A percentile compares a stretch with the other conserved stretches of the same genome.
Evolutionary conservation across 371 early-diverging fungal genomes (phyloP).

Genomic region (Rhizopus microsporus): DNA sequence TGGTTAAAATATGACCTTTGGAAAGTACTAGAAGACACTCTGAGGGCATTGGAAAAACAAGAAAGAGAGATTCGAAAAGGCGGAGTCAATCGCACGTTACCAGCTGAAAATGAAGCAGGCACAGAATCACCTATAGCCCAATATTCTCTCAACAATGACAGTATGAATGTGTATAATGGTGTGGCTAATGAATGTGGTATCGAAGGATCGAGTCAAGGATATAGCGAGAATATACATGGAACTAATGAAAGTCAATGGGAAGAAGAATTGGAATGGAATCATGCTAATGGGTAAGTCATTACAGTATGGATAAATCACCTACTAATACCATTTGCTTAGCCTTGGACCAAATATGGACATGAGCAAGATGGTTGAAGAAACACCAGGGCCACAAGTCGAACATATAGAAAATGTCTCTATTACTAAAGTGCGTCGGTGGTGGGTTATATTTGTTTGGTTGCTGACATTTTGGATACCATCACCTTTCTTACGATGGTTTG

Average conservation of each 20-base stretch:
- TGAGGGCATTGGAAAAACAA: slow-evolving; percentile 67
- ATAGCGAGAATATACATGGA: slow-evolving; percentile 35
- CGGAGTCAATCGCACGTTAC: slow-evolving; percentile 6
- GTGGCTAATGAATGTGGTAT: neutral
- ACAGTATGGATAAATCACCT: neutral
- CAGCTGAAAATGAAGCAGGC: neutral
- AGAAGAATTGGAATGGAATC: slow-evolving; percentile 41
- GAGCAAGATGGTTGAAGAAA: slow-evolving; percentile 42
- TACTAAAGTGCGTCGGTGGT: slow-evolving; percentile 60
- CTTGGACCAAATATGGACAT: slow-evolving; percentile 46
- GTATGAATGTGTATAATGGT: slow-evolving; percentile 15
- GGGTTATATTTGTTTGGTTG: slow-evolving; percentile 82
- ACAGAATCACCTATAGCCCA: neutral
- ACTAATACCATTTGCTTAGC: slow-evolving; percentile 11
- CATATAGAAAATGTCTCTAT: slow-evolving; percentile 51
- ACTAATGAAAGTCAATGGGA: slow-evolving; percentile 39
- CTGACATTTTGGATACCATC: slow-evolving; percentile 87
- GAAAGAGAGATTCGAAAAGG: slow-evolving; percentile 31
- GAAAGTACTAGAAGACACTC: slow-evolving; percentile 74
- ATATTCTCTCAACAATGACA: neutral
- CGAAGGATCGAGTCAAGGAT: slow-evolving; percentile 25
- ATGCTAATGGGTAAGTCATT: slow-evolving; percentile 35
- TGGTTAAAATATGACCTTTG: slow-evolving; percentile 68
- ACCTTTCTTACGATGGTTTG: slow-evolving; percentile 51
- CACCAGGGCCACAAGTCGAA: slow-evolving; percentile 40